Evolutionary conservation across 352 stramenopile genomes (phyloP).

Genomic region (Pythium rishiriense): DNA sequence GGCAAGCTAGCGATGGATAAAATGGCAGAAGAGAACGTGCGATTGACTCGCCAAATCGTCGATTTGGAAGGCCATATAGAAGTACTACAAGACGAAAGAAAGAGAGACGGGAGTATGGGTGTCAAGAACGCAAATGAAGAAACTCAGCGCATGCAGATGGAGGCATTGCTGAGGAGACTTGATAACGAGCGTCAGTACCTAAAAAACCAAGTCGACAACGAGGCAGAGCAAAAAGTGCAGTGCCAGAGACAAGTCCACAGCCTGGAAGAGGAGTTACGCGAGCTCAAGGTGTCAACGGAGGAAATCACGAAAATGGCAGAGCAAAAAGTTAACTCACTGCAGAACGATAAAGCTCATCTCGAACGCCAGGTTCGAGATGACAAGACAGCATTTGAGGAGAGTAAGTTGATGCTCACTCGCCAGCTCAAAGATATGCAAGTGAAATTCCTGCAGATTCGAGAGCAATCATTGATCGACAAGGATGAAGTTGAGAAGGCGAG

Average conservation of each 20-base stretch:
- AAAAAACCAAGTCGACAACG: slow-evolving; percentile 70
- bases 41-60: slow-evolving; percentile 59
- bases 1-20: slow-evolving; percentile 73
- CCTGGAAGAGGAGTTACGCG: slow-evolving; percentile 47
- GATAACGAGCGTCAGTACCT: slow-evolving; percentile 84
- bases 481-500: slow-evolving; percentile 63
- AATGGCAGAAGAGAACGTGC: slow-evolving; percentile 67
- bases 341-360: slow-evolving; percentile 22
- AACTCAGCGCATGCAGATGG: slow-evolving; percentile 75
- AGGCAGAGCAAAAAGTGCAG: slow-evolving; percentile 49
- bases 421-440: slow-evolving; percentile 63
- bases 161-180: slow-evolving; percentile 66
- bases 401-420: slow-evolving; percentile 43
- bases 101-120: slow-evolving; percentile 43
- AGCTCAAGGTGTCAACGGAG: slow-evolving; percentile 41
- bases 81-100: slow-evolving; percentile 53
- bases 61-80: slow-evolving; percentile 65
- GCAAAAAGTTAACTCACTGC: slow-evolving; percentile 39
- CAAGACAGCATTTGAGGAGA: slow-evolving; percentile 50
- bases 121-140: slow-evolving; percentile 75
- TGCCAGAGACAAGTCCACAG: slow-evolving; percentile 37
- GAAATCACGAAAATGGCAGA: slow-evolving; percentile 38
- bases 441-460: slow-evolving; percentile 55
- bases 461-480: slow-evolving; percentile 60
- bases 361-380: slow-evolving; percentile 41